These are phyloP conservation scores for Leishmania martiniquensis DNA, from an alignment of 208 protist genomes.

Conservation along the genomic window DNA sequence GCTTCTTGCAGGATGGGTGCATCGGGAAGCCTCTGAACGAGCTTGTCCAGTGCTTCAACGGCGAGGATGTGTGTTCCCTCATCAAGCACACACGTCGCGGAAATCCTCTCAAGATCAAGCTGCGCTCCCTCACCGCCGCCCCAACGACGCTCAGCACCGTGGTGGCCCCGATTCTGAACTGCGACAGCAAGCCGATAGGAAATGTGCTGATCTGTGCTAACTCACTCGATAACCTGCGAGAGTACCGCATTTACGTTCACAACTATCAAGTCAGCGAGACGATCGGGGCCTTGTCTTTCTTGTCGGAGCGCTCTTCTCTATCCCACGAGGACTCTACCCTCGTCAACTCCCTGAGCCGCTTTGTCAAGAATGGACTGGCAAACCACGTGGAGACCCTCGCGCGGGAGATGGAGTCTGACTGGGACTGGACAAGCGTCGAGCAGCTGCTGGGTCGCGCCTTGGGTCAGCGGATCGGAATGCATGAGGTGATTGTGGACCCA, in stretches of 20 bases:
- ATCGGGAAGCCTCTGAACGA: conserved; percentile 86
- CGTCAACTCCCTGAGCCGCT: conserved; percentile 47
- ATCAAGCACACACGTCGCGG: conserved; percentile 43
- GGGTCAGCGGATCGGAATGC: conserved; percentile 38
- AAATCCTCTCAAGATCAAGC: conserved; percentile 75
- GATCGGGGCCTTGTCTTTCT: conserved; percentile 41
- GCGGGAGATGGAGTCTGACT: conserved; percentile 82
- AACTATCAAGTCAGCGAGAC: conserved; percentile 75
- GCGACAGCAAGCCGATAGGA: conserved; percentile 56
- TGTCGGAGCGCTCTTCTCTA: conserved; percentile 48
- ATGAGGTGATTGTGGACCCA: conserved; percentile 64
- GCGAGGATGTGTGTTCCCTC: conserved; percentile 46
- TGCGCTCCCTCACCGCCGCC: conserved; percentile 74
- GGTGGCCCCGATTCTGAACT: conserved; percentile 69
- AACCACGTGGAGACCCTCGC: conserved; percentile 68
- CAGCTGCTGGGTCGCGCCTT: conserved; percentile 76
- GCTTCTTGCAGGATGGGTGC: conserved; percentile 80
- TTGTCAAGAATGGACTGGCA: conserved; percentile 53
- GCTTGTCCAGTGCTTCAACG: conserved; percentile 69
- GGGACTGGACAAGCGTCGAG: conserved; percentile 91
- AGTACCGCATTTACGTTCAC: conserved; percentile 82
- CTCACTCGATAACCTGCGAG: conserved; percentile 77
- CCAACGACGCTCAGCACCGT: conserved; percentile 80
- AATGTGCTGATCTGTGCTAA: conserved; percentile 89
- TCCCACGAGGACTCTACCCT: conserved; percentile 39